Base-by-base conservation (phyloP, 768 basidiomycete species). In the Nidularia sp. region DNA sequence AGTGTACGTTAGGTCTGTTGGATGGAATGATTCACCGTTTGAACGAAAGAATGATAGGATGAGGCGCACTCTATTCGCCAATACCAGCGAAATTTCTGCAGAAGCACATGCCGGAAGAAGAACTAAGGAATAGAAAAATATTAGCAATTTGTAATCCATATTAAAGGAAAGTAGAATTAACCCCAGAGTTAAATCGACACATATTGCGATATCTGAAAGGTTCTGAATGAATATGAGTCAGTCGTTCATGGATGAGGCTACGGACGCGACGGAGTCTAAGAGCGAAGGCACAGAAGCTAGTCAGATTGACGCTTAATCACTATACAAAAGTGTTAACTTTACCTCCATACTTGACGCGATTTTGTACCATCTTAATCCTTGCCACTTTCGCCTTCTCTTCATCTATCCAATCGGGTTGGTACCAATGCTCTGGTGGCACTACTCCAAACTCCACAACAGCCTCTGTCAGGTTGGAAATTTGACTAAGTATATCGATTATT, bases 151-250 rank as follows among this genome's bases (percentile, higher is more conserved):
- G 25, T 12, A 12, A 41, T 12, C 39, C 15, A 45, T 39, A 45
- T 48, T 45, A 45, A 51, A 5, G 22, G 35, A 15, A 51, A 48
- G 32, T 46, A 41, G 15, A 41, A 71, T 84, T 57, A 67, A 92
- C 90, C 34, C 91, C 93, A 45, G 90, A 93, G 69, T 95, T 93
- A 70, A 86, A 98, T 7, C 95, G 83, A 68, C 95, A 97, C 95
- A 97, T 96, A 60, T 96, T 93, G 36, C 94, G 84, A 62, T 97
- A 96, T 15, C 83, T 86, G 39, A 41, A 41, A 41, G 12, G 15
- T 41, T 41, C 15, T 5, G 2, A 12, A 12, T 18, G 39, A 41
- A 32, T 18, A 13, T 31, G 51, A 22, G 32, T 29, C 15, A 32
- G 25, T 22, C 42, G 18, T 49, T 13, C 48, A 35, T 7, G 9